These are phyloP conservation scores for Withania somnifera DNA, from an alignment of 305 asterid species.

Conservation along the genomic window DNA sequence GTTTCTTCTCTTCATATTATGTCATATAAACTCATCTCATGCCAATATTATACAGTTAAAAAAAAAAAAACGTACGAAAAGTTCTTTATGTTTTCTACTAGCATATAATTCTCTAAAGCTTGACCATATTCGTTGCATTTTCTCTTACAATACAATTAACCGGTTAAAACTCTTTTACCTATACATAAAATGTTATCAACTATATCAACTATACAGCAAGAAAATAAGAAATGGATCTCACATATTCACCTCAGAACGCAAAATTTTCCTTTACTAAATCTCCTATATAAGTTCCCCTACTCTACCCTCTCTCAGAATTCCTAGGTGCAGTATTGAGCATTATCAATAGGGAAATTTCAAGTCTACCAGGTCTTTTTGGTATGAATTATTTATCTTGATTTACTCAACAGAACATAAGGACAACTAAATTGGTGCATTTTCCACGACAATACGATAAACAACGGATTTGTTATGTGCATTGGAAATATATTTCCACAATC, in stretches of 20 bases:
- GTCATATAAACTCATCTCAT: too few species aligned
- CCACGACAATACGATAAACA: not conserved
- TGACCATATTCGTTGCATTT: too few species aligned
- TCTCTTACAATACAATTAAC: too few species aligned
- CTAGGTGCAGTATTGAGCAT: not conserved
- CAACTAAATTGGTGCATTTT: not conserved
- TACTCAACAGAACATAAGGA: not conserved
- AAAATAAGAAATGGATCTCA: not conserved
- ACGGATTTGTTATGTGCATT: not conserved
- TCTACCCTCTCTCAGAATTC: not conserved
- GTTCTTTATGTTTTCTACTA: not conserved
- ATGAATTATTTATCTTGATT: not conserved
- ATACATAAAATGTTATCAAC: not conserved
- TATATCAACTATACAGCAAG: not conserved
- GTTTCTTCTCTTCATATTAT: too few species aligned
- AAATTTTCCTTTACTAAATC: conserved; percentile 14
- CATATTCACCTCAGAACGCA: conserved; percentile 57
- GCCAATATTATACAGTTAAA: too few species aligned
- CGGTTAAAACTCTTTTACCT: too few species aligned
- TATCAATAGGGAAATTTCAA: not conserved
- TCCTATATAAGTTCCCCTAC: not conserved
- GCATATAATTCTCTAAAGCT: not conserved
- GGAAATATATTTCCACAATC: not conserved
- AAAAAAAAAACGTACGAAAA: too few species aligned
- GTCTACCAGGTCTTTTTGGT: not conserved